phyloP scores from a whole-genome alignment of 1,139 yeast species.

The Candida dubliniensis region DNA sequence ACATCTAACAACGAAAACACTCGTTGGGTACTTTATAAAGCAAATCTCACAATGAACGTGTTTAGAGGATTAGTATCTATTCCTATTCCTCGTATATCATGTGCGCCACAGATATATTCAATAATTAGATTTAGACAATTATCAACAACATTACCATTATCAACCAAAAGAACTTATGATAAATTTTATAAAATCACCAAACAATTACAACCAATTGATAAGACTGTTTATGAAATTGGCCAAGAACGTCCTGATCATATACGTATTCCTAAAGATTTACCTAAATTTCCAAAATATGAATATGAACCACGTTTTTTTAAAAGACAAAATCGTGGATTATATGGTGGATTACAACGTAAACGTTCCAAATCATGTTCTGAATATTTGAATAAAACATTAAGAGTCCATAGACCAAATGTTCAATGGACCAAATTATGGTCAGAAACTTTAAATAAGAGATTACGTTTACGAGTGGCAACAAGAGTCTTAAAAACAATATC shows the following conservation, averaged over 20 bases:
- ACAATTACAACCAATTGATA: conserved; percentile 40
- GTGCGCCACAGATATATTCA: neutral
- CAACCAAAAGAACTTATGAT: conserved; percentile 15
- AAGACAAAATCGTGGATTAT: conserved; percentile 83
- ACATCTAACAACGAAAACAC: neutral
- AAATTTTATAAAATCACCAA: conserved; percentile 42
- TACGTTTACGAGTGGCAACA: conserved; percentile 68
- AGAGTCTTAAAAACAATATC: conserved; percentile 82
- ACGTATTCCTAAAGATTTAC: conserved; percentile 48
- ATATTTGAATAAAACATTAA: conserved; percentile 66
- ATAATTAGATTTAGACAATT: conserved; percentile 3
- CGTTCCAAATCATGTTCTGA: conserved; percentile 81
- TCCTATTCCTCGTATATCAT: conserved; percentile 1
- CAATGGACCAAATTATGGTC: conserved; percentile 79
- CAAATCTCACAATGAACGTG: conserved; percentile 2
- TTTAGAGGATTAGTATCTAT: conserved; percentile 1
- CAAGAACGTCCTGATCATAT: conserved; percentile 30
- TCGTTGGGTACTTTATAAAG: neutral
- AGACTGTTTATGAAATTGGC: conserved; percentile 38
- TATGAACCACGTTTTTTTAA: conserved; percentile 77
- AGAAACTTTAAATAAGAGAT: conserved; percentile 60
- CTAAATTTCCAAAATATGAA: conserved; percentile 72
- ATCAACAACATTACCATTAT: conserved; percentile 2
- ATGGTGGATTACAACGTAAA: conserved; percentile 82
- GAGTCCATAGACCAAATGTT: conserved; percentile 83